Conservation (phyloP, 257 asterid genomes). For the Ballota nigra region DNA sequence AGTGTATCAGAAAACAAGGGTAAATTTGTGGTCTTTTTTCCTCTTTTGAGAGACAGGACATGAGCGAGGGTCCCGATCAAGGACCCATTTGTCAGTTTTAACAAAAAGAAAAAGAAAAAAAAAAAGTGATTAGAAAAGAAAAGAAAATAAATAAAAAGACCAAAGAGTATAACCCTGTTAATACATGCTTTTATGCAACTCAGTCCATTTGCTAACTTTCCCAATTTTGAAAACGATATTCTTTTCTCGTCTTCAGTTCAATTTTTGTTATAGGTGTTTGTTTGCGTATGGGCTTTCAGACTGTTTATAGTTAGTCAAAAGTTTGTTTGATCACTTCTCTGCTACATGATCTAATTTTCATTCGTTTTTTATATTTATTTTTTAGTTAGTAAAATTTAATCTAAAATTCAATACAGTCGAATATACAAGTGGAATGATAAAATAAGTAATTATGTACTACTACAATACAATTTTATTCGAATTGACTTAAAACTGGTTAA, state of each 20-base stretch:
- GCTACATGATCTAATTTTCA: too few species aligned
- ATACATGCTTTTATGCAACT: conserved; percentile 13
- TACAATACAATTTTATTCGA: too few species aligned
- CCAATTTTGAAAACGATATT: conserved; percentile 9
- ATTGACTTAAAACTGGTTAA: too few species aligned
- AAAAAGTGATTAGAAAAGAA: neutral
- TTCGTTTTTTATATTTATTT: too few species aligned
- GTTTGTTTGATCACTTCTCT: too few species aligned
- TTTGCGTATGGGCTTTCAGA: neutral
- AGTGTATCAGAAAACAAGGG: conserved; percentile 25
- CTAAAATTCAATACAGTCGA: too few species aligned
- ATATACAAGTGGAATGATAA: too few species aligned
- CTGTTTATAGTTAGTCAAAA: too few species aligned
- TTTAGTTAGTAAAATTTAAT: too few species aligned
- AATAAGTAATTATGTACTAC: too few species aligned
- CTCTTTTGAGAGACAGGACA: conserved; percentile 38
- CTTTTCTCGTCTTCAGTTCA: conserved; percentile 12
- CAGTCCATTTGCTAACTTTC: conserved; percentile 28
- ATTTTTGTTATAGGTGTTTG: neutral
- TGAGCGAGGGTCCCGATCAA: conserved; percentile 17
- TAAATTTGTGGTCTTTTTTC: conserved; percentile 25
- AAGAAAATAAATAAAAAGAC: neutral
- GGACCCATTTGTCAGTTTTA: conserved; percentile 21
- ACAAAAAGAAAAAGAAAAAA: neutral
- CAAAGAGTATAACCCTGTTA: neutral